A percentile compares a stretch with the other conserved stretches of the same genome.
Evolutionary conservation across 305 asterid genomes (phyloP).

Genomic region (Euphrasia arctica): DNA sequence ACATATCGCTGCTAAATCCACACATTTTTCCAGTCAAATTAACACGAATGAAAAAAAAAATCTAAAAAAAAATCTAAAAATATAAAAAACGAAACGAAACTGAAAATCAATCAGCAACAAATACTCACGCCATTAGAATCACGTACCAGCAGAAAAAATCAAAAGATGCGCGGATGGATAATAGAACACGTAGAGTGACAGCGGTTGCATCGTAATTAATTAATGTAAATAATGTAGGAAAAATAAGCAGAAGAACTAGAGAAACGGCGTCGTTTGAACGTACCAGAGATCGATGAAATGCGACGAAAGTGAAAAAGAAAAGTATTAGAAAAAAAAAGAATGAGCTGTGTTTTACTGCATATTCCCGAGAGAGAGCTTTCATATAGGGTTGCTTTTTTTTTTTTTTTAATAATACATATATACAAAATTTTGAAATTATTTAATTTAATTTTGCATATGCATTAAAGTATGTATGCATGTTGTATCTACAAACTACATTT

Average conservation of each 20-base stretch:
- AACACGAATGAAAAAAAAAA: background rate
- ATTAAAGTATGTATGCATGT: too few species aligned
- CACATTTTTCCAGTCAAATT: conserved; percentile 1
- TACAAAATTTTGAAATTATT: background rate
- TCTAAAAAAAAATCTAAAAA: too few species aligned
- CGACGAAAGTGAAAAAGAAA: conserved; percentile 26
- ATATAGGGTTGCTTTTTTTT: conserved; percentile 35
- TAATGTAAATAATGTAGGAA: conserved; percentile 16
- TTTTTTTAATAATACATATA: too few species aligned
- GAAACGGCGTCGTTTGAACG: conserved; percentile 27
- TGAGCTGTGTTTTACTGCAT: conserved; percentile 37
- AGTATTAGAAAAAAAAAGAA: conserved; percentile 25
- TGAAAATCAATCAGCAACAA: conserved; percentile 18
- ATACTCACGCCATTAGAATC: conserved; percentile 16
- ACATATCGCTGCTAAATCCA: conserved; percentile 13
- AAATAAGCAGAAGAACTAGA: background rate
- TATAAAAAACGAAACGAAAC: conserved; percentile 5
- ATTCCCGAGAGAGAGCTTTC: conserved; percentile 31
- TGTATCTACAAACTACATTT: too few species aligned
- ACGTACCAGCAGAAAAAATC: conserved; percentile 27
- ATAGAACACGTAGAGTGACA: background rate
- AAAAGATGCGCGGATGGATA: conserved; percentile 14
- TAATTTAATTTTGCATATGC: background rate
- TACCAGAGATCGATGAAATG: conserved; percentile 42
- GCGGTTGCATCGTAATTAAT: conserved; percentile 18